phyloP scores from a whole-genome alignment of 1,139 yeast genomes.

The Hemisphaericaspora xylanilytica region DNA sequence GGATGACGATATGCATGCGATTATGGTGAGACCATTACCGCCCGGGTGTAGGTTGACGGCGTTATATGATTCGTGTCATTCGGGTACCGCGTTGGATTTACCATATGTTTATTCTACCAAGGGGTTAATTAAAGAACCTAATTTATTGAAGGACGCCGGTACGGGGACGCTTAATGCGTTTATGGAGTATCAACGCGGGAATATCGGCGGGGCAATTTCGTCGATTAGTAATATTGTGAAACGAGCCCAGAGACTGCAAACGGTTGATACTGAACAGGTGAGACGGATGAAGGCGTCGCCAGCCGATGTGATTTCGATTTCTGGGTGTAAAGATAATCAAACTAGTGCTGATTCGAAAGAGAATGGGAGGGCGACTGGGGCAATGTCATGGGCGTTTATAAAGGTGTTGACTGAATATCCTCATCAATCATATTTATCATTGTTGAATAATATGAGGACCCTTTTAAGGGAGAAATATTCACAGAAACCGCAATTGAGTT shows the following conservation, averaged over 20 bases:
- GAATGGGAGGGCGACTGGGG: constrained; percentile 80
- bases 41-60: constrained; percentile 87
- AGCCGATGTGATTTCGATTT: constrained; percentile 81
- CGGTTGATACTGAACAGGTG: constrained; percentile 26
- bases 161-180: constrained; percentile 69
- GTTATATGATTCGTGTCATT: constrained; percentile 86
- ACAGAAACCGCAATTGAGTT: constrained; percentile 85
- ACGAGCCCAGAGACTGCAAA: constrained; percentile 28
- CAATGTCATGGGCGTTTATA: constrained; percentile 89
- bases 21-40: constrained; percentile 73
- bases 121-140: constrained; percentile 88
- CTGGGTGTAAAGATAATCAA: constrained; percentile 88
- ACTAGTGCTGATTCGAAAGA: constrained; percentile 77
- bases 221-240: constrained; percentile 49
- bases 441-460: constrained; percentile 75
- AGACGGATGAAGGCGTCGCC: constrained; percentile 67
- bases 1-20: constrained; percentile 83
- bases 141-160: constrained; percentile 80
- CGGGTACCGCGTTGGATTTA: constrained; percentile 85
- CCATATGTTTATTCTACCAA: constrained; percentile 88
- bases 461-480: constrained; percentile 67
- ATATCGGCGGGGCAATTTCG: constrained; percentile 51
- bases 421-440: constrained; percentile 70
- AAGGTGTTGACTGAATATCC: constrained; percentile 63
- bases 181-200: constrained; percentile 68